These are phyloP conservation scores for Tolypocladium endophyticum DNA, from an alignment of 2,329 filamentous ascomycete genomes.

Conservation along the genomic window DNA sequence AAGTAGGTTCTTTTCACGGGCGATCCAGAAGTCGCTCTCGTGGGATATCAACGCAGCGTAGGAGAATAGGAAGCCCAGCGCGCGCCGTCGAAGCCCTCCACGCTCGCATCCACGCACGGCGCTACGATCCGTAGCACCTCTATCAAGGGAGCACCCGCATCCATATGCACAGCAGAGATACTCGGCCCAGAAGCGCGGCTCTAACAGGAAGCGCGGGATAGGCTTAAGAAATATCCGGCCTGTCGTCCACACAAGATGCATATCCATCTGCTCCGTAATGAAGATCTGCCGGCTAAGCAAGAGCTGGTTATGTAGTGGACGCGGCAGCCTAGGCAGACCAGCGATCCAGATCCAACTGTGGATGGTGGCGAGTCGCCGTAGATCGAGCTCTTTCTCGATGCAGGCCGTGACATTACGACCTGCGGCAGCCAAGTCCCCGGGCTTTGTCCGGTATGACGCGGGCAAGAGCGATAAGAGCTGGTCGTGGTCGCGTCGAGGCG, in stretches of 20 bases:
- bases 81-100: neutral
- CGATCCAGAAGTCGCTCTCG: conserved; percentile 25
- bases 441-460: no score
- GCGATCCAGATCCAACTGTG: no score
- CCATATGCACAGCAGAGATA: neutral
- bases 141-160: neutral
- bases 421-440: no score
- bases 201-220: conserved; percentile 22
- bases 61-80: conserved; percentile 3
- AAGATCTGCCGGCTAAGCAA: conserved; percentile 13
- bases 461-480: no score
- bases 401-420: no score
- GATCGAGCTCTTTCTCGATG: no score
- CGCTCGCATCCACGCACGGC: neutral
- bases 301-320: conserved; percentile 11
- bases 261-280: conserved; percentile 18
- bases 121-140: neutral
- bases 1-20: conserved; percentile 19
- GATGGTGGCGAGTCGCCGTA: no score
- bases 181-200: conserved; percentile 5
- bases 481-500: no score
- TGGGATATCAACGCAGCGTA: conserved; percentile 11
- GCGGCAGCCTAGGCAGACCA: no score
- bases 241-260: conserved; percentile 16
- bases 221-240: conserved; percentile 22